phyloP scores from a whole-genome alignment of 345 rosid genomes.

The Eucalyptus erythrocorys region DNA sequence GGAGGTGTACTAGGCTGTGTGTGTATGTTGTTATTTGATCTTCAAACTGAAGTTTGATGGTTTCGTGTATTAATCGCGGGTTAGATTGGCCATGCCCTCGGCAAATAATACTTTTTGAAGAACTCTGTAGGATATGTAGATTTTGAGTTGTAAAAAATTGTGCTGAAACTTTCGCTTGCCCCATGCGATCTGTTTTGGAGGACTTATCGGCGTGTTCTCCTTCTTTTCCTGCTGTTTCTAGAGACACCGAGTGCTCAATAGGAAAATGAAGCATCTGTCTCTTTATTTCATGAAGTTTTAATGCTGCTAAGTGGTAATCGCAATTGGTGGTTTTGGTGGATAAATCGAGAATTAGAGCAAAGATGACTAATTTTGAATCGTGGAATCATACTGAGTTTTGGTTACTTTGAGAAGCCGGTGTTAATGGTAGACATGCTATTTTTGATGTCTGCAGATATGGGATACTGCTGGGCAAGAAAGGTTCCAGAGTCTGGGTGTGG shows the following conservation, averaged over 20 bases:
- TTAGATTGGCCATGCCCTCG: neutral
- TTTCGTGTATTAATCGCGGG: neutral
- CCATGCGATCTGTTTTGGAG: neutral
- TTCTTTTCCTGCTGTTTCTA: neutral
- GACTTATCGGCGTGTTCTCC: neutral
- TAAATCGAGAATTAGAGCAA: neutral
- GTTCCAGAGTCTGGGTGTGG: constrained; percentile 35
- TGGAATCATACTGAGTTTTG: neutral
- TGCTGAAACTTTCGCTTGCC: neutral
- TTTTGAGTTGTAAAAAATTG: neutral
- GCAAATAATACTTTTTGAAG: neutral
- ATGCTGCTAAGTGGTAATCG: neutral
- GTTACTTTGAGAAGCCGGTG: neutral
- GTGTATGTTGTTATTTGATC: neutral
- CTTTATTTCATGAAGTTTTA: neutral
- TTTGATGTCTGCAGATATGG: constrained; percentile 11
- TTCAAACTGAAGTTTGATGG: neutral
- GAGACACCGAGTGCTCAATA: neutral
- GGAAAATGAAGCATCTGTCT: neutral
- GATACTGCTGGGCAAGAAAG: constrained; percentile 40
- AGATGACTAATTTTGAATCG: neutral
- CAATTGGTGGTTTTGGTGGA: neutral
- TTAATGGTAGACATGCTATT: neutral
- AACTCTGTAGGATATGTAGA: neutral
- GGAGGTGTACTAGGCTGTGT: neutral